A percentile compares a stretch with the other conserved stretches of the same genome.
These are phyloP conservation scores for Trichoderma guizhouense DNA, from an alignment of 2,329 filamentous ascomycete genomes.

Conservation along the genomic window DNA sequence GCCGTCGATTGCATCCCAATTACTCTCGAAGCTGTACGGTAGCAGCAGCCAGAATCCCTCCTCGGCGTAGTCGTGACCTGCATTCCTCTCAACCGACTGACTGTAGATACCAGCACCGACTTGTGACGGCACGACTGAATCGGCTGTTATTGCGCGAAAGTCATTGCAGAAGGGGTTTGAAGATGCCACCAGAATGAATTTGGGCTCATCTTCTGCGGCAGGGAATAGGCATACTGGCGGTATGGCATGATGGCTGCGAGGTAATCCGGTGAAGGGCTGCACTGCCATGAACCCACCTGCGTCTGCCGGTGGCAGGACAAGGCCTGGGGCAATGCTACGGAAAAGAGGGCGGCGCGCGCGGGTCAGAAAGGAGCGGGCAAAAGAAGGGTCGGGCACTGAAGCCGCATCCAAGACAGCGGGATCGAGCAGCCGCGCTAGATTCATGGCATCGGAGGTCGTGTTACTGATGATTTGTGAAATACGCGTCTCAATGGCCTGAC, in stretches of 20 bases:
- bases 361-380: constrained; percentile 16
- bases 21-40: background rate
- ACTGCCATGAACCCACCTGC: background rate
- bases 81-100: background rate
- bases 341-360: constrained; percentile 17
- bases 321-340: constrained; percentile 13
- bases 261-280: background rate
- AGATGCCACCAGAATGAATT: background rate
- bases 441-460: background rate
- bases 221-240: background rate
- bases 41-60: constrained; percentile 2
- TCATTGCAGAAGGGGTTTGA: background rate
- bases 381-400: background rate
- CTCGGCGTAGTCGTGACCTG: background rate
- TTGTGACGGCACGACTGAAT: background rate
- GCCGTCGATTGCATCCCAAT: background rate
- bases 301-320: constrained; percentile 11
- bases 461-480: background rate
- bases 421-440: background rate
- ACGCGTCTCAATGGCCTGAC: constrained; percentile 9
- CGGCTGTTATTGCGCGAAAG: background rate
- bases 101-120: background rate
- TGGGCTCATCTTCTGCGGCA: background rate
- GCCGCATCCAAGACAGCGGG: background rate
- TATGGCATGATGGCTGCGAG: background rate